These are phyloP conservation scores for Aphanocladium album DNA, from an alignment of 2,329 filamentous ascomycete genomes.

Conservation along the genomic window DNA sequence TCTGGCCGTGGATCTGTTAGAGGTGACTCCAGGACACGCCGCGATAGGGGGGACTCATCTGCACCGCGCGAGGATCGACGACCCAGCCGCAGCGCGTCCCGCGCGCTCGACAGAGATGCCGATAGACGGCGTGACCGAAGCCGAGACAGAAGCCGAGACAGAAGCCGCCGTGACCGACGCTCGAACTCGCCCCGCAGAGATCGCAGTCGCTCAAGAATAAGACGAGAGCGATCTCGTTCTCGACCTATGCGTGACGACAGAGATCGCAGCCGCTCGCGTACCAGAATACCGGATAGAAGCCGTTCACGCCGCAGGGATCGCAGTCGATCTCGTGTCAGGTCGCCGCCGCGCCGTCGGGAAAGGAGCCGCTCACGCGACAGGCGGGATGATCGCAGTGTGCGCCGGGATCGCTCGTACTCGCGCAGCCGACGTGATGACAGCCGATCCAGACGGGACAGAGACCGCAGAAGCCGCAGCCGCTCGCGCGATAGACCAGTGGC, in stretches of 20 bases:
- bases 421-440: constrained; percentile 28
- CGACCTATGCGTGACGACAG: constrained; percentile 29
- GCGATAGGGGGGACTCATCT: constrained; percentile 22
- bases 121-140: constrained; percentile 27
- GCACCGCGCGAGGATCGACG: constrained; percentile 25
- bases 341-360: constrained; percentile 23
- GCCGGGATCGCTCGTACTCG: constrained; percentile 25
- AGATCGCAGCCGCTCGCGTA: constrained; percentile 30
- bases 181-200: constrained; percentile 36
- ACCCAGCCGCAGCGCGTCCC: constrained; percentile 30
- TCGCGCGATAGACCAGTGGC: constrained; percentile 19
- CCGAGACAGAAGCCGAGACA: constrained; percentile 23
- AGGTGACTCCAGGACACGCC: constrained; percentile 30
- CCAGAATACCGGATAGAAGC: constrained; percentile 30
- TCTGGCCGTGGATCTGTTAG: constrained; percentile 38
- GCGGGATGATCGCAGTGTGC: constrained; percentile 19
- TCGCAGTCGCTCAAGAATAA: constrained; percentile 30
- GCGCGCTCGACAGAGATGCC: constrained; percentile 37
- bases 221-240: constrained; percentile 38
- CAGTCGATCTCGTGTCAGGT: constrained; percentile 31
- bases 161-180: constrained; percentile 31
- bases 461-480: constrained; percentile 23
- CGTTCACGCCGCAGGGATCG: constrained; percentile 31
- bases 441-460: constrained; percentile 27
- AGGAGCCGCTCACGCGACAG: constrained; percentile 30